A percentile compares a stretch with the other conserved stretches of the same genome.
Evolutionary conservation across 139 green algal genomes (phyloP).

Genomic region (Chlamydomonas sp.): DNA sequence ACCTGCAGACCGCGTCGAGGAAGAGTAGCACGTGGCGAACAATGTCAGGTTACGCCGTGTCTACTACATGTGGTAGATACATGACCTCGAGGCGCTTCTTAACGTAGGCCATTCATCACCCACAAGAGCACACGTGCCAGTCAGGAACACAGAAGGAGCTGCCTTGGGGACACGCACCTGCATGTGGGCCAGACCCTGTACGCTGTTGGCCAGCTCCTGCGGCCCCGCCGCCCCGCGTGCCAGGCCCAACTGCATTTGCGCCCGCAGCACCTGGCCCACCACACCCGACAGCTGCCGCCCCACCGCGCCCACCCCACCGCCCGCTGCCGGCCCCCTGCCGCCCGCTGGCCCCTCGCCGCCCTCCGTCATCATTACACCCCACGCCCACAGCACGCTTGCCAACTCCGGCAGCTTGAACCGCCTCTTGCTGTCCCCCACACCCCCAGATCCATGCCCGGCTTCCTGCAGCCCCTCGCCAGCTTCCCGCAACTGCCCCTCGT

Average conservation of each 20-base stretch:
- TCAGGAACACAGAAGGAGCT: neutral
- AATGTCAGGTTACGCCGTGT: too few relatives aligned
- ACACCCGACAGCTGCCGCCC: neutral
- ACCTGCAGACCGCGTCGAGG: neutral
- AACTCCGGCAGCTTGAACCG: slow-evolving; percentile 26
- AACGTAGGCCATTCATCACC: too few relatives aligned
- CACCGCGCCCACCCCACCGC: neutral
- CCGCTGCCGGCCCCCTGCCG: neutral
- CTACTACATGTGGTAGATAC: too few relatives aligned
- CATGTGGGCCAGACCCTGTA: slow-evolving; percentile 28
- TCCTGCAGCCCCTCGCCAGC: neutral
- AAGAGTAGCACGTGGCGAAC: neutral
- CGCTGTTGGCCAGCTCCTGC: slow-evolving; percentile 42
- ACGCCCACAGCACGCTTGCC: slow-evolving; percentile 25
- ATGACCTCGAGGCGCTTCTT: too few relatives aligned
- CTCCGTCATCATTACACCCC: neutral
- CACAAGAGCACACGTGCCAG: too few relatives aligned
- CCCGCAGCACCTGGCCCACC: neutral
- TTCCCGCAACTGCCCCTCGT: too few relatives aligned
- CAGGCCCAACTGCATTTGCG: slow-evolving; percentile 23
- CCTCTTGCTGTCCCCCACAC: too few relatives aligned
- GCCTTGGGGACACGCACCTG: slow-evolving; percentile 6
- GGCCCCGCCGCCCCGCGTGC: neutral
- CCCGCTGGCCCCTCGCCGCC: neutral
- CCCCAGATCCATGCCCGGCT: neutral